Base-by-base conservation (phyloP, 768 basidiomycete genomes). In the Tulasnella sp. region DNA sequence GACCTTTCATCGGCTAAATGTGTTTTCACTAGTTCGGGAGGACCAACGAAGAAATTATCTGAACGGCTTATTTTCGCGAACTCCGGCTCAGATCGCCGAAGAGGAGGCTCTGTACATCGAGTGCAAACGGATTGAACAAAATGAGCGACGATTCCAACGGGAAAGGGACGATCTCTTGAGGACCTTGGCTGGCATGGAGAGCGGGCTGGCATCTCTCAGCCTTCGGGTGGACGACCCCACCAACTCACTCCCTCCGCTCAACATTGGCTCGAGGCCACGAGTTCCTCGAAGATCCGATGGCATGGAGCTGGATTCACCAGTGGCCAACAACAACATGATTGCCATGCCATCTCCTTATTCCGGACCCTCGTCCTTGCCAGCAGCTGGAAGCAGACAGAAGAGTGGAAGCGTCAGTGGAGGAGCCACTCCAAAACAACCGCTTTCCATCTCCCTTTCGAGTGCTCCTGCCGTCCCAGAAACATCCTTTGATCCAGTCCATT, bases 81-180 rank as follows among this genome's bases (percentile, higher is more conserved):
- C 96, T 0, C 89, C 92, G 5, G 92, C 93, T 75, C 95, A 98
- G 86, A 93, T 97, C 69, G 93, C 93, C 24, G 97, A 99, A 85
- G 98, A 99, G 88, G 97, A 98, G 83, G 94, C 95, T 11, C 88
- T 99, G 3, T 98, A 94, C 86, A 87, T 98, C 82, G 96, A 98
- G 85, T 90, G 97, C 75, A 96, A 97, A 84, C 92, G 95, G n/a
- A 89, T 99, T 75, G 97, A 98, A 85, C 97, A 98, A 86, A 95
- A 90, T 81, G 96, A 98, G 85, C 90, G 93, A 44, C 90, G 89
- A 77, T 98, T 96, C 88, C 94, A 93, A 86, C 91, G 91, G 82
- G 96, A 98, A 28, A 89, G 96, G 24, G 96, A 98, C 80, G 94
- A 95, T 69, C 89, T 98, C 37, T 88, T 98, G 81, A 90, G 94